These are phyloP conservation scores for Phytopythium aichiense DNA, from an alignment of 352 stramenopile species.

Conservation along the genomic window DNA sequence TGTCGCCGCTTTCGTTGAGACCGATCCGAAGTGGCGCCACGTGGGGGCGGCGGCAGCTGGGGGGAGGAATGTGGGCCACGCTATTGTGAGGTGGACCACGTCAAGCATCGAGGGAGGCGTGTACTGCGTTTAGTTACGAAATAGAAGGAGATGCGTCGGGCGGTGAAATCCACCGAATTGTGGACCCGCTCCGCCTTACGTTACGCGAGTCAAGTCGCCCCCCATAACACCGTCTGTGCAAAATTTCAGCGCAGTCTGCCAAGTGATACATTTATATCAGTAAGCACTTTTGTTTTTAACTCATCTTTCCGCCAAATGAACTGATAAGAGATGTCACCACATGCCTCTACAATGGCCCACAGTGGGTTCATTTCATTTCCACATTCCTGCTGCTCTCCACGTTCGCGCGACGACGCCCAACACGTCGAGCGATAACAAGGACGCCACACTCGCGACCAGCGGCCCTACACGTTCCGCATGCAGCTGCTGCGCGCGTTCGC, in stretches of 20 bases:
- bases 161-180: not conserved
- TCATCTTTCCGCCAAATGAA: too few species aligned
- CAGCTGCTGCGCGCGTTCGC: conserved; percentile 5
- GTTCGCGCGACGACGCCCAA: too few species aligned
- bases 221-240: not conserved
- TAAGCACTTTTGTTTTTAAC: too few species aligned
- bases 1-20: not conserved
- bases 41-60: not conserved
- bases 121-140: not conserved
- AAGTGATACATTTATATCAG: too few species aligned
- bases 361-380: too few species aligned
- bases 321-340: too few species aligned
- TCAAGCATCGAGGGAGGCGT: too few species aligned
- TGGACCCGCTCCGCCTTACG: not conserved
- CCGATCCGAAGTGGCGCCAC: conserved; percentile 1
- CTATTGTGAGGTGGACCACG: too few species aligned
- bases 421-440: too few species aligned
- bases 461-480: not conserved
- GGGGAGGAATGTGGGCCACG: not conserved
- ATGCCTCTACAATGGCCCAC: too few species aligned
- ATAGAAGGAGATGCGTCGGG: not conserved
- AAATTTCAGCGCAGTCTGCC: not conserved
- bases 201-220: not conserved
- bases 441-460: too few species aligned
- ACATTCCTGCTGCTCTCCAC: too few species aligned